Evolutionary conservation across 2,329 filamentous ascomycete species (phyloP).

Genomic region (Myriosclerotinia scirpicola): DNA sequence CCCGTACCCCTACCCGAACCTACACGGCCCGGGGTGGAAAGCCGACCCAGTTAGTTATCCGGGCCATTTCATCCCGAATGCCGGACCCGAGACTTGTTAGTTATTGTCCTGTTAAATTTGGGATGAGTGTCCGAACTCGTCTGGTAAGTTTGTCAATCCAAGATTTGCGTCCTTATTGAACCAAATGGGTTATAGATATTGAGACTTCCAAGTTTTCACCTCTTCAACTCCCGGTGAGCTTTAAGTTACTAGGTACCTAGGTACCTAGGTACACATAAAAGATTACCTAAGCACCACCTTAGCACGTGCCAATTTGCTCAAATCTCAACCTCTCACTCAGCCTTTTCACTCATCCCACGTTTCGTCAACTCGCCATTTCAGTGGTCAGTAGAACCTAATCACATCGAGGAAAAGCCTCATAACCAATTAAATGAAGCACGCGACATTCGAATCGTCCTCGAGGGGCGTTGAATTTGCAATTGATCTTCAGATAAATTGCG

Average conservation of each 20-base stretch:
- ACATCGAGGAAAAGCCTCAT: constrained; percentile 11
- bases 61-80: neutral
- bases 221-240: constrained; percentile 10
- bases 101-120: neutral
- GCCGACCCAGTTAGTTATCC: neutral
- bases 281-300: neutral
- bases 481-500: constrained; percentile 13
- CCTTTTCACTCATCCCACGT: neutral
- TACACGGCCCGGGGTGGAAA: neutral
- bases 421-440: constrained; percentile 26
- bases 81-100: neutral
- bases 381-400: neutral
- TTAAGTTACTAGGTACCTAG: neutral
- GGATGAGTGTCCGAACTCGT: neutral
- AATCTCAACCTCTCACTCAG: neutral
- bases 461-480: neutral
- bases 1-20: no score
- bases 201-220: neutral
- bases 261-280: neutral
- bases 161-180: no score
- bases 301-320: constrained; percentile 7
- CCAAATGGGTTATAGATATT: neutral
- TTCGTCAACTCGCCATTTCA: constrained; percentile 15
- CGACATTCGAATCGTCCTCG: constrained; percentile 16
- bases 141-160: neutral